Evolutionary conservation across 768 basidiomycete genomes (phyloP).

Genomic region (Tylopilus plumbeoviolaceoides): DNA sequence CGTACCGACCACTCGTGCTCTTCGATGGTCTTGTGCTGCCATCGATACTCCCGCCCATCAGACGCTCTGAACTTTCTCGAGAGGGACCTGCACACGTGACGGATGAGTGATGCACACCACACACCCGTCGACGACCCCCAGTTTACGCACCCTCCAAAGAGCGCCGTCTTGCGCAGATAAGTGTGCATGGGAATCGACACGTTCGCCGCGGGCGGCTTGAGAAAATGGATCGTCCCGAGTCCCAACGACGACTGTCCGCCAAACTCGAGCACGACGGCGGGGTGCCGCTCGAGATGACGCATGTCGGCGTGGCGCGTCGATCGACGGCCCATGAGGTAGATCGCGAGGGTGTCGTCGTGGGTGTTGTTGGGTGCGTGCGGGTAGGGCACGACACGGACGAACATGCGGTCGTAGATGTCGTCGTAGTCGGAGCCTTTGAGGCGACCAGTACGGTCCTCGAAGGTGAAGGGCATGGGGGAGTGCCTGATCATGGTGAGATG

Average conservation of each 20-base stretch:
- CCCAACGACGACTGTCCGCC: conserved; percentile 40
- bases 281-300: conserved; percentile 48
- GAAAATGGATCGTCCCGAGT: conserved; percentile 58
- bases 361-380: conserved; percentile 32
- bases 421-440: conserved; percentile 61
- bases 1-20: conserved; percentile 77
- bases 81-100: conserved; percentile 45
- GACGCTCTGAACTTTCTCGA: conserved; percentile 64
- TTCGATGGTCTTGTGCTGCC: conserved; percentile 51
- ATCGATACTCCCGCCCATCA: conserved; percentile 68
- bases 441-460: conserved; percentile 66
- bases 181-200: conserved; percentile 55
- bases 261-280: conserved; percentile 59
- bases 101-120: neutral
- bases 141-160: conserved; percentile 59
- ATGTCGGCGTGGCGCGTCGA: conserved; percentile 57
- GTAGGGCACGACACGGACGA: conserved; percentile 55
- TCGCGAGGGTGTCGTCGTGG: conserved; percentile 39
- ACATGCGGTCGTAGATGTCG: conserved; percentile 74
- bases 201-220: conserved; percentile 35
- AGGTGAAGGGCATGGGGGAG: conserved; percentile 45
- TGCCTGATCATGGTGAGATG: conserved; percentile 18
- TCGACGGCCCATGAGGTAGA: conserved; percentile 65
- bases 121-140: conserved; percentile 5
- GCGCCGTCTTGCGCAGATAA: conserved; percentile 58